A percentile compares a stretch with the other conserved stretches of the same genome.
These are phyloP conservation scores for Scedosporium boydii DNA, from an alignment of 2,329 filamentous ascomycete species.

Conservation along the genomic window DNA sequence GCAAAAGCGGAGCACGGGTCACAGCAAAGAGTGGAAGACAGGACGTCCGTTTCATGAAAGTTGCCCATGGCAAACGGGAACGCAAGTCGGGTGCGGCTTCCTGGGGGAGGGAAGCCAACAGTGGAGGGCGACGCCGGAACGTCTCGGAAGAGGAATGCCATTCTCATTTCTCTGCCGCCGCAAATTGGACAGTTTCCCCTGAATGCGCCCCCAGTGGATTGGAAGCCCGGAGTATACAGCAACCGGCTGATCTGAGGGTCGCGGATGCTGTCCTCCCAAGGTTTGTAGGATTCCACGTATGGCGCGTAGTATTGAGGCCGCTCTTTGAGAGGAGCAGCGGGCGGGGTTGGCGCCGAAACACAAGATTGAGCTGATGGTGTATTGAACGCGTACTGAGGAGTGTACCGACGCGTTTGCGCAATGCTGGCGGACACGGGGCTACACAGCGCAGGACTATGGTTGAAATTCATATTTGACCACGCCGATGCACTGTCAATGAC, in stretches of 20 bases:
- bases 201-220: neutral
- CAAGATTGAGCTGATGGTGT: no score
- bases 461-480: neutral
- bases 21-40: neutral
- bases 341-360: no score
- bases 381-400: neutral
- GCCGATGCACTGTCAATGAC: neutral
- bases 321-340: no score
- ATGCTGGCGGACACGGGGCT: neutral
- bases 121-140: neutral
- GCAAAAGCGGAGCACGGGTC: constrained; percentile 1
- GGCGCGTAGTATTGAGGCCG: neutral
- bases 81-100: neutral
- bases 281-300: neutral
- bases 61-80: constrained; percentile 1
- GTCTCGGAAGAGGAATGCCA: neutral
- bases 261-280: neutral
- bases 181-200: neutral
- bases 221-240: neutral
- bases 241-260: neutral
- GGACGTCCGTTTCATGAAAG: constrained; percentile 1
- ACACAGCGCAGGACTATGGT: neutral
- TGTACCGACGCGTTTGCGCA: neutral
- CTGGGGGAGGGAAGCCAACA: neutral
- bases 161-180: neutral